phyloP scores from a whole-genome alignment of 2,329 filamentous ascomycete species.

The Byssoonygena ceratinophila region DNA sequence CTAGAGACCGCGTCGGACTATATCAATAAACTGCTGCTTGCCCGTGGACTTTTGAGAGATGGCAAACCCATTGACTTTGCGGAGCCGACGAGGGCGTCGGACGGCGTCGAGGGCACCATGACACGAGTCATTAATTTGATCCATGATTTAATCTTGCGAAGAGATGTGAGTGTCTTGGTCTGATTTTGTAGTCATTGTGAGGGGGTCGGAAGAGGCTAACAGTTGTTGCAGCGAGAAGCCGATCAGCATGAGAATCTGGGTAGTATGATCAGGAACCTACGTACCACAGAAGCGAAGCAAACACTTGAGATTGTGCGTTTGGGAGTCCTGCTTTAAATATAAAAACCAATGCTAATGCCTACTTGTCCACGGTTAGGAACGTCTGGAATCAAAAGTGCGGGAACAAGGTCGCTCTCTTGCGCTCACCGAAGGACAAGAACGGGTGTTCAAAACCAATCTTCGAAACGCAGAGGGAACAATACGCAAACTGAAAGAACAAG shows the following conservation, averaged over 20 bases:
- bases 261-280: constrained; percentile 62
- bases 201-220: too few species aligned
- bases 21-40: constrained; percentile 56
- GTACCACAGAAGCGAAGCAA: constrained; percentile 64
- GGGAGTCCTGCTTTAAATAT: constrained; percentile 10
- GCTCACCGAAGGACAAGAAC: constrained; percentile 58
- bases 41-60: constrained; percentile 51
- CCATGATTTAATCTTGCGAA: constrained; percentile 80
- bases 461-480: constrained; percentile 63
- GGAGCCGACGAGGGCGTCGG: constrained; percentile 53
- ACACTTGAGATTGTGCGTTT: constrained; percentile 54
- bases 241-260: constrained; percentile 78
- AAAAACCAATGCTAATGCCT: neutral
- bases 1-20: constrained; percentile 53
- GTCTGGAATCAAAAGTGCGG: constrained; percentile 44
- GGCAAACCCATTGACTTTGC: constrained; percentile 64
- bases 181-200: too few species aligned
- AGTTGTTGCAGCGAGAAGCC: constrained; percentile 59
- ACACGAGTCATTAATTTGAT: constrained; percentile 82
- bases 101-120: constrained; percentile 57
- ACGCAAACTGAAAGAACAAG: constrained; percentile 72
- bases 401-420: constrained; percentile 49
- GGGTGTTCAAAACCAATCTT: constrained; percentile 57
- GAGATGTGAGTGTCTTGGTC: constrained; percentile 60
- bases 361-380: constrained; percentile 32